These are phyloP conservation scores for Pholiota molesta DNA, from an alignment of 768 basidiomycete species.

Conservation along the genomic window DNA sequence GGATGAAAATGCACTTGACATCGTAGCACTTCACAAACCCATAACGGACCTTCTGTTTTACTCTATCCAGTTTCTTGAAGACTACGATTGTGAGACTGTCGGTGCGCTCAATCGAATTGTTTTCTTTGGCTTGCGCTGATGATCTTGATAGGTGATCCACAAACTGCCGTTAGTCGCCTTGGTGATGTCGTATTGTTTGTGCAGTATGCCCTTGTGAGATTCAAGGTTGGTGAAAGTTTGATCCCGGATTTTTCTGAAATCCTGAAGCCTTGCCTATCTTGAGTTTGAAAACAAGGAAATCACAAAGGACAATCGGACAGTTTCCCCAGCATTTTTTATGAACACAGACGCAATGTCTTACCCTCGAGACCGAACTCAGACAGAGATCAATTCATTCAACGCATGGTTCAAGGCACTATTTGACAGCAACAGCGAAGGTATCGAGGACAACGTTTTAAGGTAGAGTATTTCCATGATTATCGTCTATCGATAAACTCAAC, in stretches of 20 bases:
- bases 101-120: constrained; percentile 47
- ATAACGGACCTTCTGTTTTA: constrained; percentile 68
- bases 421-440: constrained; percentile 76
- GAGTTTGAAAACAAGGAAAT: constrained; percentile 57
- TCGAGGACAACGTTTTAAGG: constrained; percentile 79
- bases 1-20: constrained; percentile 63
- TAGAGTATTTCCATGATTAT: constrained; percentile 23
- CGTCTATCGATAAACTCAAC: constrained; percentile 1
- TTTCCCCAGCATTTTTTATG: constrained; percentile 55
- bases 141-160: constrained; percentile 67
- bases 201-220: constrained; percentile 67
- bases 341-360: constrained; percentile 47
- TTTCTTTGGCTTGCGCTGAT: constrained; percentile 4
- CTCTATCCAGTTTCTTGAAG: constrained; percentile 62
- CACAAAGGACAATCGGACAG: constrained; percentile 44
- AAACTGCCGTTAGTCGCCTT: constrained; percentile 76
- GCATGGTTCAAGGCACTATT: constrained; percentile 82
- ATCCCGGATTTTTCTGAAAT: constrained; percentile 1
- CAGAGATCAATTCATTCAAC: constrained; percentile 47
- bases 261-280: constrained; percentile 2
- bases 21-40: constrained; percentile 67
- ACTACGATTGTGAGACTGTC: constrained; percentile 80
- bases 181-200: constrained; percentile 80
- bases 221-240: constrained; percentile 48
- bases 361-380: constrained; percentile 40